Conservation (phyloP, 257 asterid genomes). For the Nemophila menziesii region DNA sequence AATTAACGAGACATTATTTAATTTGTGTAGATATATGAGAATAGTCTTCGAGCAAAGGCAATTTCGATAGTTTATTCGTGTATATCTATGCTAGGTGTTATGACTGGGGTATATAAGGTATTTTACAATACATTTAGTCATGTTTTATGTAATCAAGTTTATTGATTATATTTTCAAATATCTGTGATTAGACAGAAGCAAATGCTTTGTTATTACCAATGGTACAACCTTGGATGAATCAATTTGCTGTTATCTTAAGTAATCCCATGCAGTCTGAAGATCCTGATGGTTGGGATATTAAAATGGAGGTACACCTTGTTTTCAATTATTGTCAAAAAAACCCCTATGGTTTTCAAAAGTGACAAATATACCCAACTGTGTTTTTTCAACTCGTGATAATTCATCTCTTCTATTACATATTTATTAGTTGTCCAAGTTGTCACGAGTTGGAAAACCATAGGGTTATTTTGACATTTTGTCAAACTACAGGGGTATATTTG, state of each 20-base stretch:
- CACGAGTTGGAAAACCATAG: too few relatives aligned
- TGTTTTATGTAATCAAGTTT: neutral
- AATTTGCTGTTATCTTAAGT: constrained; percentile 50
- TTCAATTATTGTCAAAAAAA: neutral
- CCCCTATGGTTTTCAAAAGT: too few relatives aligned
- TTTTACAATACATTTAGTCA: neutral
- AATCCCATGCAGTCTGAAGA: constrained; percentile 85
- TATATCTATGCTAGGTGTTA: constrained; percentile 65
- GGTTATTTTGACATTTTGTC: too few relatives aligned
- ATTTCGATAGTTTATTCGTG: constrained; percentile 72
- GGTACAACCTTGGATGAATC: constrained; percentile 89
- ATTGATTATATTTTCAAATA: neutral
- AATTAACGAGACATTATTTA: too few relatives aligned
- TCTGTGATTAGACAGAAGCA: constrained; percentile 55
- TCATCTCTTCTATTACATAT: neutral
- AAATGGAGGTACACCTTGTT: constrained; percentile 68
- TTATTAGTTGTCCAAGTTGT: neutral
- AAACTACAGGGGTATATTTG: too few relatives aligned
- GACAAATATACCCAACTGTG: too few relatives aligned
- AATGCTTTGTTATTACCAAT: constrained; percentile 58
- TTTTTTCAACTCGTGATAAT: too few relatives aligned
- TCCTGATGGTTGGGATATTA: constrained; percentile 95
- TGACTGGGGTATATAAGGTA: constrained; percentile 94
- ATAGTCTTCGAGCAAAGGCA: constrained; percentile 59
- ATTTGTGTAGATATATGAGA: constrained; percentile 61